Evolutionary conservation across 139 green algal species (phyloP), one percentile per base, ranked within the genome.

Genomic region (Picocystis salinarum): DNA sequence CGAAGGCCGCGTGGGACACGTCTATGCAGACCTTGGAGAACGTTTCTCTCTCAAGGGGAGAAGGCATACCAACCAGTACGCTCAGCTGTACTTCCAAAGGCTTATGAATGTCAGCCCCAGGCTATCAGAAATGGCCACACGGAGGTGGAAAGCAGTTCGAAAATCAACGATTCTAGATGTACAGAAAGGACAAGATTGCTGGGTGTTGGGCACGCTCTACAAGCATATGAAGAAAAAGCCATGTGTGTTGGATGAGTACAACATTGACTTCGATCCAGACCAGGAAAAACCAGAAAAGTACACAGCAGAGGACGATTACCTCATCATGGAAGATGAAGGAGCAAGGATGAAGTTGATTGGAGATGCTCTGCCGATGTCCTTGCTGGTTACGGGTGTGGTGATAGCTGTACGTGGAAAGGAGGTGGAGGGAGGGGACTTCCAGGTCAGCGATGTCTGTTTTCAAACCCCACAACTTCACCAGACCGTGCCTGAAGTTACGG

Each of bases 211-310:
- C 23, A 97, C 85, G 4, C 34, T 96, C 11, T 98, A 86, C 71
- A 98, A 98, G 67, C 69, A 94, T 26, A 89, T 91, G 83, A 70
- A 76, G 60, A 66, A 94, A 15, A 93, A 94, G 68, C 88, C 88
- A 2, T 71, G 44, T 56, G 87, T 95, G 30, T 56, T 98, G 46
- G 82, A 96, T 45, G 87, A 98, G 46, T 98, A 96, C 56, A 49
- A 52, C 33, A 84, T 82, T 28, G 68, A 84, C 37, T 10, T 20
- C 17, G 17, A 25, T n/a, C 33, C n/a, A 27, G 7, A 17, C 17
- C 9, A 11, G 9, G 23, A 17, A 49, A 24, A 7, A 17, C 7
- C 25, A 49, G 41, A 7, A 33, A 75, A 69, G 19, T 79, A 89
- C 46, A 76, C 74, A 40, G 34, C 25, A 6, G 55, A 80, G 0